A percentile compares a stretch with the other conserved stretches of the same genome.
These are phyloP conservation scores for Chalara sp. DNA, from an alignment of 2,329 filamentous ascomycete genomes.

Conservation along the genomic window DNA sequence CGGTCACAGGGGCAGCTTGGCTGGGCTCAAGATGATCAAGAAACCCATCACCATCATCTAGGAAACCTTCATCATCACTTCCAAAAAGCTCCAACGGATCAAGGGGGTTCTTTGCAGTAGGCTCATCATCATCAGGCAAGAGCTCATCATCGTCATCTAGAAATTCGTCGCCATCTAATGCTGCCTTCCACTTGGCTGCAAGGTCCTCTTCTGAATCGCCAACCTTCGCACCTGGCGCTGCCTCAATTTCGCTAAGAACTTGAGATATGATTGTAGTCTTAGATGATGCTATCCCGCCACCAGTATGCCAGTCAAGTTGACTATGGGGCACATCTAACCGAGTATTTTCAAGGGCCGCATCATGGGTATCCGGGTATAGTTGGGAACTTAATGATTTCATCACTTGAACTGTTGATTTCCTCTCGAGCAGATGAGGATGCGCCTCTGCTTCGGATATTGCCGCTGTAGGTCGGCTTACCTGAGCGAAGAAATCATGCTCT, in stretches of 20 bases:
- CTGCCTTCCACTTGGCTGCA: conserved; percentile 76
- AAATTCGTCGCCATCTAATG: conserved; percentile 67
- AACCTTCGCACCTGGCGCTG: conserved; percentile 24
- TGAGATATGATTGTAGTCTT: conserved; percentile 20
- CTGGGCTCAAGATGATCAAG: conserved; percentile 17
- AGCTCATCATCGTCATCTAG: conserved; percentile 50
- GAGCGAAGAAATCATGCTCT: conserved; percentile 43
- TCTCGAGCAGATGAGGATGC: conserved; percentile 38
- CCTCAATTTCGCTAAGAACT: conserved; percentile 21
- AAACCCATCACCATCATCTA: conserved; percentile 48
- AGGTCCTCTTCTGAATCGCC: conserved; percentile 47
- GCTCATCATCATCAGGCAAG: conserved; percentile 48
- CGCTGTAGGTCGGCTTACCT: conserved; percentile 24
- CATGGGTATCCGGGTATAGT: conserved; percentile 13
- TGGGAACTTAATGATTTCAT: conserved; percentile 42
- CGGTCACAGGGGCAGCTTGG: conserved; percentile 13
- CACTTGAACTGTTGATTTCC: conserved; percentile 66
- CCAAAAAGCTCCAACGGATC: conserved; percentile 64
- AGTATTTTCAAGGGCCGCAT: conserved; percentile 12
- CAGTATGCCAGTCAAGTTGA: conserved; percentile 15
- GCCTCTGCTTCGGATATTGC: conserved; percentile 15
- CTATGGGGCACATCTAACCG: conserved; percentile 7
- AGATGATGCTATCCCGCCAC: conserved; percentile 20
- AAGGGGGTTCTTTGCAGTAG: conserved; percentile 37
- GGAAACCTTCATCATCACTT: conserved; percentile 79